Base-by-base conservation (phyloP, 306 rosid genomes). In the Castanea crenata region DNA sequence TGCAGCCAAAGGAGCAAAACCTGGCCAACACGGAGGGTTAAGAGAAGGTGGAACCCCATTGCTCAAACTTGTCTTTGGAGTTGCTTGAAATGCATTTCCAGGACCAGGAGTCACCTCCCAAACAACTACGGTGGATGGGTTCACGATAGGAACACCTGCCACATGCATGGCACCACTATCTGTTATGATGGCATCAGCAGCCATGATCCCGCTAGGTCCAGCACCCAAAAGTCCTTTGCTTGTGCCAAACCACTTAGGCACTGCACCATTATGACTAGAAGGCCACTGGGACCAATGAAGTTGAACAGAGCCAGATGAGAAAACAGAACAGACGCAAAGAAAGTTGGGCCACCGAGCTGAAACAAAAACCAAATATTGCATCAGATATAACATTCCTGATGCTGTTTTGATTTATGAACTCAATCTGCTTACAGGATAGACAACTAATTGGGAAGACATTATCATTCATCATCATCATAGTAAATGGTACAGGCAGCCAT, bases 91-190 rank as follows among this genome's bases (percentile, higher is more conserved):
- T 72, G 96, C 94, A 89, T 91, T 93, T 81, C 99, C 99, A 77
- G 95, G 91, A 77, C 99, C 99, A 80, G 99, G 99, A 79, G 96
- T 87, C 73, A 95, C 98, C 93, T 95, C 98, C 99, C 99, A 95
- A 71, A 95, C 97, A 76, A 95, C 99, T 32, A 95, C 97, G 65
- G 99, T 95, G 68, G 99, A 95, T 69, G 99, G 99, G 73, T 95
- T 95, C 80, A 95, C 97, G 55, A 92, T 95, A 71, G 99, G 99
- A 80, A 95, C 98, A 61, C 99, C 99, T 62, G 99, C 99, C 34
- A 95, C 98, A 62, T 95, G 99, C 99, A 95, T 90, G 78, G 99
- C 96, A 69, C 98, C 99, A 79, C 91, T 89, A 73, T 93, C 99
- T 64, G 99, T 93, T 78, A 95, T 90, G 82, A 95, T 95, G 69